Evolutionary conservation across 345 rosid species (phyloP), one percentile per base, ranked within the genome.

Genomic region (Pseudoturritis turrita): DNA sequence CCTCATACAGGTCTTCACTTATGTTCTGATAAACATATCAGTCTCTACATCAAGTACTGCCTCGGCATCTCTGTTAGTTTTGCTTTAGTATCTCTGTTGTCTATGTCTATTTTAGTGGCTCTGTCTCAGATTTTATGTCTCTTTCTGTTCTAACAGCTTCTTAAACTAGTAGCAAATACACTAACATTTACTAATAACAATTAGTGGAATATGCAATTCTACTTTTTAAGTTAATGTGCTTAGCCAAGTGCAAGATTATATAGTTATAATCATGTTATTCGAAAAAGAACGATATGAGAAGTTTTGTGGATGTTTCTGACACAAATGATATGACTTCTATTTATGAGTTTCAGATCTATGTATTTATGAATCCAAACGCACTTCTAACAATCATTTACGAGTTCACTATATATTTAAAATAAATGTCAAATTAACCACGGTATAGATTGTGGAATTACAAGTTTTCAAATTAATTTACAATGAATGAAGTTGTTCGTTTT

Each of bases 121-220:
- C n/a, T n/a, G n/a, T n/a, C n/a, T n/a, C n/a, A n/a, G n/a, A n/a
- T n/a, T n/a, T n/a, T n/a, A n/a, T n/a, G n/a, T n/a, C n/a, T n/a
- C n/a, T n/a, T n/a, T n/a, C n/a, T n/a, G n/a, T n/a, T n/a, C n/a
- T n/a, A n/a, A n/a, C n/a, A n/a, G n/a, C n/a, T n/a, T n/a, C n/a
- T n/a, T n/a, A n/a, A n/a, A n/a, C n/a, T n/a, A n/a, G n/a, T n/a
- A n/a, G n/a, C n/a, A n/a, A n/a, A n/a, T n/a, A n/a, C n/a, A n/a
- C n/a, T n/a, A n/a, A n/a, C n/a, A n/a, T n/a, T n/a, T n/a, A 3
- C 55, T 46, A 56, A 45, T 69, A 37, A 33, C 65, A 70, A 46
- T 47, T 49, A 15, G 25, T 57, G 50, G 53, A 70, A 35, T 23
- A 39, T 17, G 12, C 31, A 22, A 17, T 22, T 14, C 19, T 37